phyloP scores from a whole-genome alignment of 2,329 filamentous ascomycete species.

The Epichloe gansuensis region DNA sequence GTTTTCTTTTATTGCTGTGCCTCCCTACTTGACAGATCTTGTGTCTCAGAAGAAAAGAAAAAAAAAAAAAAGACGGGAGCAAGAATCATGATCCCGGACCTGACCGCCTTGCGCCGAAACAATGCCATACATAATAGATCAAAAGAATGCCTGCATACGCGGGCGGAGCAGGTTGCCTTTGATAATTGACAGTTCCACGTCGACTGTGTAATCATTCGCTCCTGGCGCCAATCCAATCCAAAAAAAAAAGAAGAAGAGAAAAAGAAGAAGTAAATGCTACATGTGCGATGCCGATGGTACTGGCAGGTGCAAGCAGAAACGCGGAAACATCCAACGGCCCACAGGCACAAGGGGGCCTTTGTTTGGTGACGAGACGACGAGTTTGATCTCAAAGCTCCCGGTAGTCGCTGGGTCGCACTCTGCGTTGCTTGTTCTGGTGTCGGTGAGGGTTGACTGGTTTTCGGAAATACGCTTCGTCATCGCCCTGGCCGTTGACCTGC shows the following conservation, averaged over 20 bases:
- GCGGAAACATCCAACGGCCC: too few species aligned
- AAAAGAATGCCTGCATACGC: background rate
- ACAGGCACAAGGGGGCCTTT: background rate
- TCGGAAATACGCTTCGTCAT: slow-evolving; percentile 87
- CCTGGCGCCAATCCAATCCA: background rate
- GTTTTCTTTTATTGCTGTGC: background rate
- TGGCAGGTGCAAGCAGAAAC: too few species aligned
- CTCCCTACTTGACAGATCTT: background rate
- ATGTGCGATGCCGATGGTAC: background rate
- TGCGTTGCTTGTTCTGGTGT: slow-evolving; percentile 68
- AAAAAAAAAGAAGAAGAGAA: background rate
- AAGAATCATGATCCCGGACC: background rate
- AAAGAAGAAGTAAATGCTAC: background rate
- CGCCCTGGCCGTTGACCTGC: slow-evolving; percentile 42
- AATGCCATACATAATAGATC: background rate
- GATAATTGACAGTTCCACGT: background rate
- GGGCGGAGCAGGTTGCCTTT: background rate
- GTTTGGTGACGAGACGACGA: background rate
- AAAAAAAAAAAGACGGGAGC: background rate
- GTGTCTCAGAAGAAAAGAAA: background rate
- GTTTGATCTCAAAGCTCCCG: slow-evolving; percentile 51
- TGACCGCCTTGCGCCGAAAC: background rate
- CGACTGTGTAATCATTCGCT: background rate
- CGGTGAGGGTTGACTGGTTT: slow-evolving; percentile 93
- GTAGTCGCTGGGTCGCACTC: slow-evolving; percentile 82